Evolutionary conservation across 2,329 filamentous ascomycete species (phyloP).

Genomic region (Cercospora sojina): DNA sequence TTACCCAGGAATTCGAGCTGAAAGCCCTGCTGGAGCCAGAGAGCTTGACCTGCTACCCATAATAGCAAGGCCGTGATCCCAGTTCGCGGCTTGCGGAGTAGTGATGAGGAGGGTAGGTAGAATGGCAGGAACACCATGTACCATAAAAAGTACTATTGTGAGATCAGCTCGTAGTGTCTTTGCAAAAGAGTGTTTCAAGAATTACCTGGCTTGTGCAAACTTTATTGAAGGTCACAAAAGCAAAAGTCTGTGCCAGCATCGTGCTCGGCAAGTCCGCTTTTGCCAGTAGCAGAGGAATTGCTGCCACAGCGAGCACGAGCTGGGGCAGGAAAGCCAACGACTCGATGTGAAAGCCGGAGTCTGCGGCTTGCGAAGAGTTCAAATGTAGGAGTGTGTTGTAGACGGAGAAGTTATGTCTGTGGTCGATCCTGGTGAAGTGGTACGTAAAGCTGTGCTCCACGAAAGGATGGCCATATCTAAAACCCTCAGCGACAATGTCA

Average conservation of each 20-base stretch:
- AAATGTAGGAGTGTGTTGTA: constrained; percentile 93
- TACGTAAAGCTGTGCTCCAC: constrained; percentile 88
- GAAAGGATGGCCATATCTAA: constrained; percentile 75
- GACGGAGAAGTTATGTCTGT: constrained; percentile 96
- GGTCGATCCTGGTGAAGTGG: constrained; percentile 88
- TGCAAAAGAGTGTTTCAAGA: constrained; percentile 5
- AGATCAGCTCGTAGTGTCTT: constrained; percentile 13
- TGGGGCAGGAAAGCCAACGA: constrained; percentile 88
- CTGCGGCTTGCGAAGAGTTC: constrained; percentile 62
- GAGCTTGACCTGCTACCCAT: constrained; percentile 71
- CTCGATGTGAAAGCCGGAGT: constrained; percentile 58
- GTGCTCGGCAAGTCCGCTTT: constrained; percentile 78
- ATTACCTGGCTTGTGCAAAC: constrained; percentile 95
- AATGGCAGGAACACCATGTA: constrained; percentile 92
- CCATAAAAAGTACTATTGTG: constrained; percentile 87
- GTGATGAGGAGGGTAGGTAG: constrained; percentile 77
- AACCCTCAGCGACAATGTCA: constrained; percentile 17
- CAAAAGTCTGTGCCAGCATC: constrained; percentile 94
- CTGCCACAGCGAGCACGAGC: constrained; percentile 71
- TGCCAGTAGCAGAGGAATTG: constrained; percentile 73
- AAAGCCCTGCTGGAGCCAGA: constrained; percentile 53
- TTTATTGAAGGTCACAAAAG: constrained; percentile 97
- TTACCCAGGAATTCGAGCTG: constrained; percentile 61
- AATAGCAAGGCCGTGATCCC: constrained; percentile 65
- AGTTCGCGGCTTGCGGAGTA: constrained; percentile 59